Evolutionary conservation across 495 filamentous ascomycete genomes (phyloP), one percentile per base, ranked within the genome.

Genomic region (Achaetomiella virescens): DNA sequence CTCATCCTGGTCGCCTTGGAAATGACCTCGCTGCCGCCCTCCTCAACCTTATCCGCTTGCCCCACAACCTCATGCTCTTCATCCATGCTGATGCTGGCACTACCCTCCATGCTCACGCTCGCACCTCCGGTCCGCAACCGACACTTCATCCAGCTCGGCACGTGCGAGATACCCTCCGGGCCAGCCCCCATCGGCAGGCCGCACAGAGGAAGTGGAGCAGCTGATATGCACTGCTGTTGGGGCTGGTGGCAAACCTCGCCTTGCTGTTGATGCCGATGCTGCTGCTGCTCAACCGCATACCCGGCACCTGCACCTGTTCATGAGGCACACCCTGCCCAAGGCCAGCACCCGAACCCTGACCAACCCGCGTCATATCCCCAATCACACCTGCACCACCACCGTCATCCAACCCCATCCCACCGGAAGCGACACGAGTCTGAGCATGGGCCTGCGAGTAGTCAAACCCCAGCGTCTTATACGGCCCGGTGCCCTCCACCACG

Each of bases 181-280:
- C 74, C 74, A 11, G 72, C 72, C 18, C 74, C 74, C 2, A 76
- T 59, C 15, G 74, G 74, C 0, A 76, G 55, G 1, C 70, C 74
- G 21, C 58, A 62, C 31, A 64, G 27, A 17, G 40, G 43, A n/a
- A 64, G 27, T 17, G 40, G 43, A n/a, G 24, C 24, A 21, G 29
- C 18, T 10, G 4, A 6, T 20, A 27, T 6, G 7, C 8, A 7
- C 15, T 31, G 27, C 35, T 35, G 25, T 35, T 10, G 29, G 15
- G 31, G 18, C 14, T 25, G 29, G 37, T 6, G 44, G 18, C 10
- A 10, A 8, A 21, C 42, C 15, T 24, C 24, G 15, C 33, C n/a
- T 21, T 35, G n/a, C 40, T 20, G 12, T 31, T 31, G 5, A 31
- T 31, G 27, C 27, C 27, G 27, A 4, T 31, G 37, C 17, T 18